Evolutionary conservation across 192 early-diverging fungal genomes (phyloP), one percentile per base, ranked within the genome.

Genomic region (Coemansia sp.): DNA sequence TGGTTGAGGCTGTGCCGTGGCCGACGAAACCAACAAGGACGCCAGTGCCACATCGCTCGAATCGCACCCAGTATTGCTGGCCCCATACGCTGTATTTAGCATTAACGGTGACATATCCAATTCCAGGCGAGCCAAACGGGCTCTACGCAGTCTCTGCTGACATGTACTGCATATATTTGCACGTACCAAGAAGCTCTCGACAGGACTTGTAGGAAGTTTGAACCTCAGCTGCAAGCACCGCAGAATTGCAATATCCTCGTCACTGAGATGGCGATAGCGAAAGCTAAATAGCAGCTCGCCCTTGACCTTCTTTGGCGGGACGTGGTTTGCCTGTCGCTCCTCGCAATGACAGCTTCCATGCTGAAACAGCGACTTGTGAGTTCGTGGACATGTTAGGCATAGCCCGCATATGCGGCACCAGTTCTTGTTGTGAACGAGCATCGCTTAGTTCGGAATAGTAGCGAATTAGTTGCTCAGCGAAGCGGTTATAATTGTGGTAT

Each of bases 151-250:
- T 10, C 80, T 55, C 62, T 82, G 80, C 65, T 82, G 80, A 13
- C 80, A 82, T 34, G 80, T 82, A 49, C 80, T 82, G 68, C 79
- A 82, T 18, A 82, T 73, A 62, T 82, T 82, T 22, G 79, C 79
- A 8, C 79, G 74, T 12, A 73, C 74, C 35, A 82, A 59, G 38
- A 45, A 64, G 22, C 79, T 50, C 38, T 82, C 79, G 34, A 82
- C 70, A 30, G 73, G 79, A 0, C 62, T 74, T 0, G 79, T 82
- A 15, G 58, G 39, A 59, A 82, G 73, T 12, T 66, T 70, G 24
- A 82, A 82, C 16, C 61, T 62, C 20, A 74, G 68, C 7, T 74
- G 70, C 45, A 82, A 40, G 38, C 70, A 74, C 22, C 52, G 34
- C 11, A 82, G 60, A 47, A 73, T 82, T 29, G 70, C 74, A 62